phyloP scores from a whole-genome alignment of 257 asterid species.

The Paraleonurus japonicus region DNA sequence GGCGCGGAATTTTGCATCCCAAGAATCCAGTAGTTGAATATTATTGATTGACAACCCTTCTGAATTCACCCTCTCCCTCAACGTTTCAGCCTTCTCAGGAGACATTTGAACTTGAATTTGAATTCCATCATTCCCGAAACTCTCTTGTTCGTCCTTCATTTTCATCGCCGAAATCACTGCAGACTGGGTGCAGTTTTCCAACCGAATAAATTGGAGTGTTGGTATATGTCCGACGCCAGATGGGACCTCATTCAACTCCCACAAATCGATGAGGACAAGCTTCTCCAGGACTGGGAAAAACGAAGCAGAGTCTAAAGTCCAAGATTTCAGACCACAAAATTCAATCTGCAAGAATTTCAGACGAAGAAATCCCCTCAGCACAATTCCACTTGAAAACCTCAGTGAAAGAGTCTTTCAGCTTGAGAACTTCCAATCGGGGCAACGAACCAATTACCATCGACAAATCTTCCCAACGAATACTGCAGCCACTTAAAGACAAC shows the following conservation, averaged over 20 bases:
- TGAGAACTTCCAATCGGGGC: background rate
- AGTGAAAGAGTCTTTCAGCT: background rate
- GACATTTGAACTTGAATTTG: background rate
- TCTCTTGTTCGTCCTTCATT: background rate
- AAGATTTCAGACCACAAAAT: background rate
- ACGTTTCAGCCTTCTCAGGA: background rate
- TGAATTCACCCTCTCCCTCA: background rate
- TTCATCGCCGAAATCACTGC: background rate
- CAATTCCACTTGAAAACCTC: background rate
- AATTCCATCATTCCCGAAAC: background rate
- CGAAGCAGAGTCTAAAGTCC: background rate
- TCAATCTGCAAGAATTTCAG: background rate
- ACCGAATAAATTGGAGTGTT: background rate
- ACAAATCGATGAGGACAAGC: background rate
- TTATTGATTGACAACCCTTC: background rate
- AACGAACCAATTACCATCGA: background rate
- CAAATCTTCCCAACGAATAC: too few relatives aligned
- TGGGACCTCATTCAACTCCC: background rate
- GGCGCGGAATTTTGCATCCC: too few relatives aligned
- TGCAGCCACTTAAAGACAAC: background rate
- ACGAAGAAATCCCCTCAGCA: background rate
- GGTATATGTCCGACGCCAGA: too few relatives aligned
- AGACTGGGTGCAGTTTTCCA: background rate
- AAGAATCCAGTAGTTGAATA: too few relatives aligned
- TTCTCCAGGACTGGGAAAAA: background rate